Conservation (phyloP, 768 basidiomycete species). For the Lactifluus subvellereus region DNA sequence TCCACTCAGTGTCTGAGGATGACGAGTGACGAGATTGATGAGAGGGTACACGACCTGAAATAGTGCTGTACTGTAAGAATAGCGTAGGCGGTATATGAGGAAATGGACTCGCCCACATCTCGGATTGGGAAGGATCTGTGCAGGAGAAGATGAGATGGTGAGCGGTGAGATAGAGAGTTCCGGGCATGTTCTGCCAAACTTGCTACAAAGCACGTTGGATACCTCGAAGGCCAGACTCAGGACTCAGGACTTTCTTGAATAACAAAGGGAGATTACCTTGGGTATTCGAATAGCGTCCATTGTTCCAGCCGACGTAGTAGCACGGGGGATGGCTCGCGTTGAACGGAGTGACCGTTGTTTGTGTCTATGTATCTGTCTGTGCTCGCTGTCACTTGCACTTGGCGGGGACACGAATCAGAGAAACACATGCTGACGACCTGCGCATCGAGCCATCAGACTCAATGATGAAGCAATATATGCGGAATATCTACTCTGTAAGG, state of each 20-base stretch:
- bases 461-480: too few species aligned
- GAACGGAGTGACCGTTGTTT: neutral
- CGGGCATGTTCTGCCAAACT: slow-evolving; percentile 52
- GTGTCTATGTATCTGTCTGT: neutral
- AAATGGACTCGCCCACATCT: slow-evolving; percentile 72
- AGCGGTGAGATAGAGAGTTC: slow-evolving; percentile 88
- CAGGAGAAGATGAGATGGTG: slow-evolving; percentile 92
- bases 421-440: neutral
- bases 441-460: too few species aligned
- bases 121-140: slow-evolving; percentile 53
- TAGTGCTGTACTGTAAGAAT: slow-evolving; percentile 18
- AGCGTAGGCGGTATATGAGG: slow-evolving; percentile 23
- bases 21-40: slow-evolving; percentile 82
- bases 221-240: slow-evolving; percentile 41
- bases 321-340: neutral
- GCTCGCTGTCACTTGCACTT: neutral
- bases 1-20: slow-evolving; percentile 80
- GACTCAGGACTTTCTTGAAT: neutral
- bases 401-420: neutral
- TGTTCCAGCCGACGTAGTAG: neutral
- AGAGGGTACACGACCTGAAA: slow-evolving; percentile 88
- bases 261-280: slow-evolving; percentile 39
- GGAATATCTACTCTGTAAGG: neutral
- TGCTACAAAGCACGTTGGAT: slow-evolving; percentile 61
- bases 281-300: slow-evolving; percentile 76